Evolutionary conservation across 2,329 filamentous ascomycete genomes (phyloP).

Genomic region (Cordyceps pruinosa): DNA sequence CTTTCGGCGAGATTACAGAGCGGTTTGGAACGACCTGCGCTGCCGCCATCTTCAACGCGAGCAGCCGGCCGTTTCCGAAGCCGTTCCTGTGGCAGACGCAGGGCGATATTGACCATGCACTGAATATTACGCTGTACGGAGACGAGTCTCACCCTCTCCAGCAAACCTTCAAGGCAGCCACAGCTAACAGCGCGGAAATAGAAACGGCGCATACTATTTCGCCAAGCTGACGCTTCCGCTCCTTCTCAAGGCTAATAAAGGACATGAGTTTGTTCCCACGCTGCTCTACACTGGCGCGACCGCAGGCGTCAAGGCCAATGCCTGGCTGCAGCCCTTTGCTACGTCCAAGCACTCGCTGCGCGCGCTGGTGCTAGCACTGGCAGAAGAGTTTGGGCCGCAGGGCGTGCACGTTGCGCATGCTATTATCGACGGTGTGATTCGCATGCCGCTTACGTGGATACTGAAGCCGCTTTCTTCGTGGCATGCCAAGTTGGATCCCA

Average conservation of each 20-base stretch:
- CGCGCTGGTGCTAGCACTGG: background rate
- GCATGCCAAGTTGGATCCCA: constrained; percentile 11
- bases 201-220: constrained; percentile 9
- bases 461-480: constrained; percentile 12
- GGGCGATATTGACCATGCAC: background rate
- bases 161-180: background rate
- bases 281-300: constrained; percentile 12
- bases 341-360: constrained; percentile 10
- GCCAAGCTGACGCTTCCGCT: constrained; percentile 7
- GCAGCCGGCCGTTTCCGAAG: constrained; percentile 12
- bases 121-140: constrained; percentile 6
- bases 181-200: background rate
- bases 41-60: constrained; percentile 12
- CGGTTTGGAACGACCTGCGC: constrained; percentile 3
- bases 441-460: constrained; percentile 11
- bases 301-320: constrained; percentile 12
- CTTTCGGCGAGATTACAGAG: background rate
- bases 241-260: background rate
- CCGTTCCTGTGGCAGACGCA: constrained; percentile 11
- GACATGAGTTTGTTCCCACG: background rate
- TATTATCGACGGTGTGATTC: constrained; percentile 12
- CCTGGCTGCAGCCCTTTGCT: constrained; percentile 11
- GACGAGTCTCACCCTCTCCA: background rate
- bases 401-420: constrained; percentile 12
- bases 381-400: constrained; percentile 9